A percentile compares a stretch with the other conserved stretches of the same genome.
phyloP scores from a whole-genome alignment of 306 rosid species.

The Corylus americana region DNA sequence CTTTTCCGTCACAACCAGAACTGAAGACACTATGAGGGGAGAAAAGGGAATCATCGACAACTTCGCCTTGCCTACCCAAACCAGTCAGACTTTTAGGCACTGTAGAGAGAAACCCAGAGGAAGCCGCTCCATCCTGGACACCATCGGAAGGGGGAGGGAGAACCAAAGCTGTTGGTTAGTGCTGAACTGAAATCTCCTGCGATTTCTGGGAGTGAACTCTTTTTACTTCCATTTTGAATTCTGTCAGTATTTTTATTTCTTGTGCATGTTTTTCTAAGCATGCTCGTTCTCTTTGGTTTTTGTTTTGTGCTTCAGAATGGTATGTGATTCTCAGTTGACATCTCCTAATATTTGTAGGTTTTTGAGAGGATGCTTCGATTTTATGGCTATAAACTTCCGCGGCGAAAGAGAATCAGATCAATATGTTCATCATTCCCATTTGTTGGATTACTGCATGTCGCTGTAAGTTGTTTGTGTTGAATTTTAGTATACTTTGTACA shows the following conservation, averaged over 20 bases:
- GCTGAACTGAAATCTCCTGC: no score
- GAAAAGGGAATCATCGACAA: no score
- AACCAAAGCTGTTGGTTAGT: no score
- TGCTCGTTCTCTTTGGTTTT: constrained; percentile 1
- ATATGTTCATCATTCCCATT: constrained; percentile 63
- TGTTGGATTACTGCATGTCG: constrained; percentile 70
- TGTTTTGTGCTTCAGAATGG: constrained; percentile 12
- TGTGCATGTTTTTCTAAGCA: constrained; percentile 5
- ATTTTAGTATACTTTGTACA: constrained; percentile 1
- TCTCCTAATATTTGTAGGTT: constrained; percentile 56
- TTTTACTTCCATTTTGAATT: not conserved
- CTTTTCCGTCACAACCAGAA: no score
- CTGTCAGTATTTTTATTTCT: not conserved
- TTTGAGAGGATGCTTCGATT: constrained; percentile 67
- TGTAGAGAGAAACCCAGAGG: no score
- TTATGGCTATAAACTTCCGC: constrained; percentile 32
- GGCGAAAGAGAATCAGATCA: constrained; percentile 25
- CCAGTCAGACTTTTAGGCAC: no score
- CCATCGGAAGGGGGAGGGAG: no score
- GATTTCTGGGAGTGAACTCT: no score
- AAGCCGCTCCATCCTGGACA: no score
- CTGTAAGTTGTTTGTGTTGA: constrained; percentile 60
- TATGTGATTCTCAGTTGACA: constrained; percentile 18
- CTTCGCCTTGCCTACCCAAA: no score
- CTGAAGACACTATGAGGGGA: no score